A percentile compares a stretch with the other conserved stretches of the same genome.
Conservation (phyloP, 306 rosid genomes). For the Prunus persica region DNA sequence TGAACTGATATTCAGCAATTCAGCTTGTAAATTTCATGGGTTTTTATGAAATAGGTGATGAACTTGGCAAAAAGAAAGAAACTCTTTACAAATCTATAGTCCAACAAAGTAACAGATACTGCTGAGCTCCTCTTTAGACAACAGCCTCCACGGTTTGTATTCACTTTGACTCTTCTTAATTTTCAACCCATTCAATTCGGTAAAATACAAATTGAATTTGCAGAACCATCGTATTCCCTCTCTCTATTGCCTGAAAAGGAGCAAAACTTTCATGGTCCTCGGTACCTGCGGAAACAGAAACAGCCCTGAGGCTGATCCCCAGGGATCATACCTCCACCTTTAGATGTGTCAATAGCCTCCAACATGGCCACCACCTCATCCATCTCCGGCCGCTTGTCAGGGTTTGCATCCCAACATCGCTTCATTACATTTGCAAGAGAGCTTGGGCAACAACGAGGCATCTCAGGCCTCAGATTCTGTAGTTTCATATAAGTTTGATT, state of each 20-base stretch:
- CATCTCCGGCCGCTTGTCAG: conserved; percentile 96
- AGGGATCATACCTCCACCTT: conserved; percentile 99
- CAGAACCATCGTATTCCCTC: conserved; percentile 21
- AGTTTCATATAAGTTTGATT: conserved; percentile 21
- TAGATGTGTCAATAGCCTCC: conserved; percentile 91
- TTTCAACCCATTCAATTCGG: conserved; percentile 33
- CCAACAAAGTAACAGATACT: conserved; percentile 42
- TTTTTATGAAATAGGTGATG: conserved; percentile 26
- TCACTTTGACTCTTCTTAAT: conserved; percentile 32
- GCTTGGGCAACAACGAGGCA: conserved; percentile 99
- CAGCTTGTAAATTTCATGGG: conserved; percentile 14
- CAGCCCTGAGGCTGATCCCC: conserved; percentile 82
- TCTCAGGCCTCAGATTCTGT: conserved; percentile 97
- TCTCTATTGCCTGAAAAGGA: conserved; percentile 22
- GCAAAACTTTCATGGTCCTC: conserved; percentile 74
- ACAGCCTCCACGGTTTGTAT: conserved; percentile 40
- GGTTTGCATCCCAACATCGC: conserved; percentile 99
- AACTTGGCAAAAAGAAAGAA: conserved; percentile 19
- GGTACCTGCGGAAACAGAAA: conserved; percentile 71
- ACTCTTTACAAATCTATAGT: conserved; percentile 61
- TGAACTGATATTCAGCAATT: too few species aligned
- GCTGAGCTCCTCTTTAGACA: conserved; percentile 49
- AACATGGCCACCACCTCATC: conserved; percentile 85
- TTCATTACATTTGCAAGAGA: conserved; percentile 95
- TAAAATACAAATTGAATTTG: conserved; percentile 46